Conservation (phyloP, 2,329 filamentous ascomycete species). For the Neonectria magnoliae region DNA sequence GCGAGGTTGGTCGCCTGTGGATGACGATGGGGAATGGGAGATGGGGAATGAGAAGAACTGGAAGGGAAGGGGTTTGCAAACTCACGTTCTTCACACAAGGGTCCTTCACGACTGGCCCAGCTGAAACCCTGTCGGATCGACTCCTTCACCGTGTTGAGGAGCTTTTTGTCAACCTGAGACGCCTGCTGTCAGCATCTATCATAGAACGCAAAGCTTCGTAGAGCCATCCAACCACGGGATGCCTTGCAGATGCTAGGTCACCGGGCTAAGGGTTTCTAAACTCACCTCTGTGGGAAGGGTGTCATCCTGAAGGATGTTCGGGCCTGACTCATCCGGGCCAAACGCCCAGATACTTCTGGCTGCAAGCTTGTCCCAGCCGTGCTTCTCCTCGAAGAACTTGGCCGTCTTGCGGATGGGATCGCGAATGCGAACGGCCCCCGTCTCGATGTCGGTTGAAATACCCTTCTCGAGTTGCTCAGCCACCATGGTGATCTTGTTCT, state of each 20-base stretch:
- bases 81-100: conserved; percentile 96
- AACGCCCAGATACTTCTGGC: conserved; percentile 98
- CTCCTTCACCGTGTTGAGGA: conserved; percentile 86
- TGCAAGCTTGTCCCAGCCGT: conserved; percentile 95
- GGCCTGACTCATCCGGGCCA: conserved; percentile 91
- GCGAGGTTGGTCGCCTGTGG: conserved; percentile 10
- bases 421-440: conserved; percentile 87
- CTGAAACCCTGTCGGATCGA: conserved; percentile 95
- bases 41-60: conserved; percentile 7
- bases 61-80: conserved; percentile 40
- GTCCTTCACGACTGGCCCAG: conserved; percentile 95
- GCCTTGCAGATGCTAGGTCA: not conserved
- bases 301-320: conserved; percentile 97
- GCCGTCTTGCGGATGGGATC: conserved; percentile 93
- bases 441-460: conserved; percentile 94
- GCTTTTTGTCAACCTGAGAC: conserved; percentile 84
- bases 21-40: conserved; percentile 3
- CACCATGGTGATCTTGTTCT: conserved; percentile 99
- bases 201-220: not conserved
- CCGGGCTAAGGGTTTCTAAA: not conserved
- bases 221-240: conserved; percentile 7
- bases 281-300: conserved; percentile 86
- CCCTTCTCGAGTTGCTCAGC: conserved; percentile 95
- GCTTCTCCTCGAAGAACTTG: conserved; percentile 96
- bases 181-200: conserved; percentile 16